A percentile compares a stretch with the other conserved stretches of the same genome.
These are phyloP conservation scores for Gaertneriomyces sp. DNA, from an alignment of 192 early-diverging fungal genomes.

Conservation along the genomic window DNA sequence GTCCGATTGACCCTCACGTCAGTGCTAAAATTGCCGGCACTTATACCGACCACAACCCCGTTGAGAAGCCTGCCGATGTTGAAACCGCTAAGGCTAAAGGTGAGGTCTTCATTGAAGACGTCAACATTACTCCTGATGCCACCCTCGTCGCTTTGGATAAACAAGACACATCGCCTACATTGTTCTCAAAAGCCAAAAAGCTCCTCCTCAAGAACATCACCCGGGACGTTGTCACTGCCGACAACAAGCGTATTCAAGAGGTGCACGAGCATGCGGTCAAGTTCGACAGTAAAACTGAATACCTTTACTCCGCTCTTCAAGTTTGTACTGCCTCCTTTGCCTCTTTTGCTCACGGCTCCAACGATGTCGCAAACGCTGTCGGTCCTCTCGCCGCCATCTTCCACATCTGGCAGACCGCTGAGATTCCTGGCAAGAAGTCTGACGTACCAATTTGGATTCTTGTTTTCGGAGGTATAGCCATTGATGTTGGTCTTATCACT, in stretches of 20 bases:
- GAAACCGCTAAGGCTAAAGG: slow-evolving; percentile 27
- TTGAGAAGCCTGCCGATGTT: slow-evolving; percentile 6
- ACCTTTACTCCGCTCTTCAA: slow-evolving; percentile 80
- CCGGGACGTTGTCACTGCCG: slow-evolving; percentile 31
- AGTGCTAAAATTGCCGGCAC: slow-evolving; percentile 8
- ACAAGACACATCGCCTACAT: background rate
- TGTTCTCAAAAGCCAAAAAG: slow-evolving; percentile 22
- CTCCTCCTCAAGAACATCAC: slow-evolving; percentile 25
- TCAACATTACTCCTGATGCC: slow-evolving; percentile 10
- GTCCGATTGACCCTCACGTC: slow-evolving; percentile 36
- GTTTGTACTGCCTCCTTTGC: slow-evolving; percentile 76
- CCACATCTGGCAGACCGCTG: slow-evolving; percentile 61
- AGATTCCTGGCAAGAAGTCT: slow-evolving; percentile 46
- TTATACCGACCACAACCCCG: slow-evolving; percentile 16
- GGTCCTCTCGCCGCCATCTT: slow-evolving; percentile 76
- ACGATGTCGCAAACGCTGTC: slow-evolving; percentile 84
- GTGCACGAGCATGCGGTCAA: slow-evolving; percentile 64
- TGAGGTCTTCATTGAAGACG: slow-evolving; percentile 20
- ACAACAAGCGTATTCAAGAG: slow-evolving; percentile 28
- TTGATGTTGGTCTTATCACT: slow-evolving; percentile 73
- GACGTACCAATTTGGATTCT: slow-evolving; percentile 74
- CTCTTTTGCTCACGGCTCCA: slow-evolving; percentile 81
- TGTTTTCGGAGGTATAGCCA: slow-evolving; percentile 66
- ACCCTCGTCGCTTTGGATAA: slow-evolving; percentile 1
- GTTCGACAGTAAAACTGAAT: slow-evolving; percentile 71